Conservation (phyloP, 2,329 filamentous ascomycete genomes). For the Xylariales sp. region DNA sequence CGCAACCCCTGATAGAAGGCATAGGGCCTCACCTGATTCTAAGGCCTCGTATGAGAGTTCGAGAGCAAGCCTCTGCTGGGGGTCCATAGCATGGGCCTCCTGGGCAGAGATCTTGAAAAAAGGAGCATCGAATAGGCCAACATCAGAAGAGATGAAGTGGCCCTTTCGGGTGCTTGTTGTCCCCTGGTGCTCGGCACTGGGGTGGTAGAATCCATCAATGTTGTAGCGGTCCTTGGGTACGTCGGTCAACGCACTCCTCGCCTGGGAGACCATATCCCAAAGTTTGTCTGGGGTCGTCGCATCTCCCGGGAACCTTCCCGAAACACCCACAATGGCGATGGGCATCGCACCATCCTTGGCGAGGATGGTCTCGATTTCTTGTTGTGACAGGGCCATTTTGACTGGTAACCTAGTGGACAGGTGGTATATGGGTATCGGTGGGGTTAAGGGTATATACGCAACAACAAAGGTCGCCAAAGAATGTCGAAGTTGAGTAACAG, state of each 20-base stretch:
- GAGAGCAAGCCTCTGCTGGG: slow-evolving; percentile 49
- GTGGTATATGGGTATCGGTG: slow-evolving; percentile 22
- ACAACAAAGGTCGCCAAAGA: slow-evolving; percentile 28
- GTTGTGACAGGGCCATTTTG: slow-evolving; percentile 40
- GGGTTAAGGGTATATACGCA: slow-evolving; percentile 30
- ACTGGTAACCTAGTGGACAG: slow-evolving; percentile 25
- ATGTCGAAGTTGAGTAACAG: slow-evolving; percentile 38
- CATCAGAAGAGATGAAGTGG: slow-evolving; percentile 47
- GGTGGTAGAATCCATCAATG: slow-evolving; percentile 47
- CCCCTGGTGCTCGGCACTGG: slow-evolving; percentile 46
- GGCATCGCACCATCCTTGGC: slow-evolving; percentile 45
- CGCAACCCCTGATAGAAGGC: neutral
- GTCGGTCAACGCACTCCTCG: slow-evolving; percentile 45
- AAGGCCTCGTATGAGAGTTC: slow-evolving; percentile 48
- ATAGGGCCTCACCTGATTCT: slow-evolving; percentile 45
- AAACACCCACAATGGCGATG: slow-evolving; percentile 46
- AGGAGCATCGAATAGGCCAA: slow-evolving; percentile 47
- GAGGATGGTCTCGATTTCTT: slow-evolving; percentile 44
- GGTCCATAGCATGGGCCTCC: slow-evolving; percentile 51
- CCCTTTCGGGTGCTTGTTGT: slow-evolving; percentile 45
- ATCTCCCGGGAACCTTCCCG: slow-evolving; percentile 48
- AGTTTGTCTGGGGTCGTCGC: slow-evolving; percentile 45
- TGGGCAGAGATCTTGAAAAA: slow-evolving; percentile 49
- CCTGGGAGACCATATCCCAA: slow-evolving; percentile 47
- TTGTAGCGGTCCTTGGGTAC: slow-evolving; percentile 47